Base-by-base conservation (phyloP, 768 basidiomycete genomes). In the Lactarius trivialis region DNA sequence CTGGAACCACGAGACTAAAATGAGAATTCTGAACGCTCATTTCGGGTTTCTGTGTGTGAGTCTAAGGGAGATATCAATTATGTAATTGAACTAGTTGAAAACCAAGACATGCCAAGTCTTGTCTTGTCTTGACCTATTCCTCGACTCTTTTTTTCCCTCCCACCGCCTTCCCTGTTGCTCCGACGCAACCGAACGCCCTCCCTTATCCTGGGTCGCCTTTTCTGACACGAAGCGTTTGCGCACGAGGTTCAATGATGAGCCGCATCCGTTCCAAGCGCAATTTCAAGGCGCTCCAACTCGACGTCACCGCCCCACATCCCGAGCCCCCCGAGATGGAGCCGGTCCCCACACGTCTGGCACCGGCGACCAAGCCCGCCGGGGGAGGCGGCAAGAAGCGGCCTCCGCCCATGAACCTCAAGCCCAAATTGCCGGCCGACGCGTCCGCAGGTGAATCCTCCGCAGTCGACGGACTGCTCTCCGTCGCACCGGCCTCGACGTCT, bases 191-290 rank as follows among this genome's bases (percentile, higher is more conserved):
- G 21, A 21, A 7, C 49, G 49, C 21, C 32, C 33, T 0, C 51
- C 43, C 39, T 45, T 30, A 39, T 39, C 15, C 39, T 17, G 39
- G 39, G 39, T 19, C 45, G 24, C 32, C 24, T 36, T 50, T 33
- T n/a, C 7, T 4, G 19, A 34, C 43, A 19, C 30, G 24, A 26
- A 41, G 15, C 26, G 24, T 53, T 32, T 17, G 36, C 45, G 50
- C 51, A 55, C 26, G n/a, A 41, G 14, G 7, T 33, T 41, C 62
- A 21, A 80, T 80, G 78, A 80, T 80, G 78, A 73, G 77, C 41
- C 81, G 82, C 58, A 82, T 91, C 65, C 88, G 91, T 75, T 91
- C 92, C 81, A 94, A 94, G 74, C 85, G 92, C 65, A 94, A 94
- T 73, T 93, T 92, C 82, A 93, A 92, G 75, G 85, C 82, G 41